Evolutionary conservation across 164 flowering plant species (phyloP).

Genomic region (Aristolochia californica): DNA sequence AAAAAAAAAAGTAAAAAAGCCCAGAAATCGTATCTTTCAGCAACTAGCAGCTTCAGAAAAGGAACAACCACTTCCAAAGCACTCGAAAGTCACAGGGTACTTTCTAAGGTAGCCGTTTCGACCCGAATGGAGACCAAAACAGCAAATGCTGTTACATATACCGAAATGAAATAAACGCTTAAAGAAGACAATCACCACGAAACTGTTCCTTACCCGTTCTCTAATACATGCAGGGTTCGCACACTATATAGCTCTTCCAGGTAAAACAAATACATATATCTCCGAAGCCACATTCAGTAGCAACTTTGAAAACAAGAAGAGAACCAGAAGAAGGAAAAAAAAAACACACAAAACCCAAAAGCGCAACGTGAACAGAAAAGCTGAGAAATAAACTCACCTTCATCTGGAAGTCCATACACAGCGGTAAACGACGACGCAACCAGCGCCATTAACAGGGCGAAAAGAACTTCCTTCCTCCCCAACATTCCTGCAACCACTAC

Average conservation of each 20-base stretch:
- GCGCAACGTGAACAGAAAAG: background rate
- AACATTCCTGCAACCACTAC: background rate
- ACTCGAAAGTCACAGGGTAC: too few species aligned
- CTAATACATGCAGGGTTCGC: background rate
- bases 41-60: too few species aligned
- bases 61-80: too few species aligned
- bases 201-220: background rate
- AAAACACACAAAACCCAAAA: background rate
- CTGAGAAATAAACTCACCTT: slow-evolving; percentile 21
- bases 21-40: too few species aligned
- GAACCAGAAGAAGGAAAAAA: background rate
- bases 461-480: slow-evolving; percentile 9
- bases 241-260: background rate
- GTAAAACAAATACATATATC: too few species aligned
- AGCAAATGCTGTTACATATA: too few species aligned
- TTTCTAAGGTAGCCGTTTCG: too few species aligned
- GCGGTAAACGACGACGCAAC: slow-evolving; percentile 15
- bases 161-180: too few species aligned
- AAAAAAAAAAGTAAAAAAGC: too few species aligned
- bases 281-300: background rate
- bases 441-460: slow-evolving; percentile 10
- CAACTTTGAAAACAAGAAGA: background rate
- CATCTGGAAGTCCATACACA: slow-evolving; percentile 32
- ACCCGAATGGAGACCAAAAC: too few species aligned
- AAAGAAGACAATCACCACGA: too few species aligned